Base-by-base conservation (phyloP, 2,329 filamentous ascomycete genomes). In the Emmonsiellopsis sp. region DNA sequence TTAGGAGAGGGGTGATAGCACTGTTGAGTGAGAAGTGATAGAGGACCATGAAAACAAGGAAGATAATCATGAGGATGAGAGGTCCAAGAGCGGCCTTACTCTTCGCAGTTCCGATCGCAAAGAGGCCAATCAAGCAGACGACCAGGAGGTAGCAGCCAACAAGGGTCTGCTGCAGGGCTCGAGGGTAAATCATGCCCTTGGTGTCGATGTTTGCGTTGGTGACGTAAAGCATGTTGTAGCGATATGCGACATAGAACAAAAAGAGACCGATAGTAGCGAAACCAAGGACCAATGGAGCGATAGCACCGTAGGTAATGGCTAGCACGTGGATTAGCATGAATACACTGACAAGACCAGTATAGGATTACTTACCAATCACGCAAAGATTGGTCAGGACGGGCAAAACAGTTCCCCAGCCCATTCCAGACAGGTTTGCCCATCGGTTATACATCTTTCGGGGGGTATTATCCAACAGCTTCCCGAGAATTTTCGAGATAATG, bases 171-270 rank as follows among this genome's bases (percentile, higher is more conserved):
- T 94, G 85, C 50, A 97, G 75, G 1, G 88, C 91, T n/a, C 85
- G 85, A 1, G 88, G 86, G 65, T 95, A 96, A 61, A 88, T 84
- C 11, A 92, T 80, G 13, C 92, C 91, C 64, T 94, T 88, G 39
- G 88, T 95, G 65, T 96, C 90, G 63, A 95, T 84, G 55, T 82
- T 74, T 7, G 87, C 83, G 65, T 94, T 87, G 49, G 84, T 86
- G 37, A 95, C 89, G 68, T 88, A 96, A 49, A 96, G 78, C 53
- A 97, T 72, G 65, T 95, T 94, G 77, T 97, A 95, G 14, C 87
- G 82, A 77, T 89, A 95, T 47, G 90, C 87, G 51, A 92, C 74
- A 67, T 95, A 94, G 70, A 95, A 91, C 42, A 93, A 74, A 21
- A 78, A 82, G 55, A 96, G 80, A 32, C 88, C 90, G 40, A 88